Evolutionary conservation across 176 grass and related monocot species (phyloP).

Genomic region (Puya raimondii): DNA sequence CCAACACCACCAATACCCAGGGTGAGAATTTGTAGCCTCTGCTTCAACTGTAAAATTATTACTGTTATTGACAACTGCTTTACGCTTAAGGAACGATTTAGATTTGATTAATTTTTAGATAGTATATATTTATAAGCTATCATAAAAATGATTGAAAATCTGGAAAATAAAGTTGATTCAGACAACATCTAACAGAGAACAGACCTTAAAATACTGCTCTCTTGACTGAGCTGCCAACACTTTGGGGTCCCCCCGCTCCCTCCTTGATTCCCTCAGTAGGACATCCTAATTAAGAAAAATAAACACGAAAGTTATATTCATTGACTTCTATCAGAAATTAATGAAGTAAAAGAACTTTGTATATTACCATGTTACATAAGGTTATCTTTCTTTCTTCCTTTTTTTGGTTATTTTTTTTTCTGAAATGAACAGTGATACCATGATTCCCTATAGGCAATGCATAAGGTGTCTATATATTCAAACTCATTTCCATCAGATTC

Average conservation of each 20-base stretch:
- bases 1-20: conserved; percentile 73
- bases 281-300: conserved; percentile 50
- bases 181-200: background rate
- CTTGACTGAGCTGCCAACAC: conserved; percentile 45
- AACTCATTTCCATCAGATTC: too few relatives aligned
- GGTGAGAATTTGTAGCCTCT: conserved; percentile 66
- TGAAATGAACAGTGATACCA: too few relatives aligned
- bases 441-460: too few relatives aligned
- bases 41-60: conserved; percentile 68
- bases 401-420: too few relatives aligned
- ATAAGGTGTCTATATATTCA: too few relatives aligned
- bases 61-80: background rate
- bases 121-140: background rate
- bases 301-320: background rate
- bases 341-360: background rate
- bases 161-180: background rate
- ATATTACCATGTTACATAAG: background rate
- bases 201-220: conserved; percentile 76
- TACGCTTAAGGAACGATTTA: too few relatives aligned
- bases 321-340: background rate
- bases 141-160: background rate
- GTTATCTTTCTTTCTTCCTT: background rate
- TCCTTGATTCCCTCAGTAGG: conserved; percentile 65
- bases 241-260: conserved; percentile 60
- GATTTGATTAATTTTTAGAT: too few relatives aligned